Evolutionary conservation across 2,329 filamentous ascomycete species (phyloP), one percentile per base, ranked within the genome.

Genomic region (Trichophyton verrucosum): DNA sequence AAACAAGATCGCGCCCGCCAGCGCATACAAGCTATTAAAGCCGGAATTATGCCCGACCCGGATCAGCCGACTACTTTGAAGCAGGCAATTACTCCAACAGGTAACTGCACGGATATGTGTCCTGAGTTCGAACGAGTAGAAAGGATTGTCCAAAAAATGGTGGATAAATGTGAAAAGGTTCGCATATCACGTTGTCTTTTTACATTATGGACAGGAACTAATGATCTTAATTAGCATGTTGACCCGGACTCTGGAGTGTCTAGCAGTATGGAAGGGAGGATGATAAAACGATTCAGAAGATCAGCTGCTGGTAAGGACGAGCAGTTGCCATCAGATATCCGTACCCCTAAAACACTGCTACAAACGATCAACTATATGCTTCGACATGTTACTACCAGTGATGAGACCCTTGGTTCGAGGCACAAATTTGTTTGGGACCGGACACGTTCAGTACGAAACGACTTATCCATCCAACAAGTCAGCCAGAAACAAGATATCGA

Each of bases 391-490:
- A 71, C 86, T 60, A 76, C 75, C 46, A 78, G 81, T 30, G 70
- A 73, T 22, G 75, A 80, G 17, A 72, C 75, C 36, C 73, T 83
- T 58, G 77, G 74, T 1, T 69, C 76, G n/a, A 77, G 84, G 11
- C 81, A 86, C 66, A 79, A 80, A 63, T 86, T 85, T 69, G 78
- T 86, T 27, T 86, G 84, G 84, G 83, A 86, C 68, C 78, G 84
- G 17, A 85, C 83, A 38, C 78, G 84, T 55, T 83, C 82, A 3
- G 80, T 86, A 61, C 79, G 84, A 46, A 86, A 86, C 66, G 84
- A 86, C 68, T 82, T 86, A 58, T 82, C 82, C 1, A 84, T 85
- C 20, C 82, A 85, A 68, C 80, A 82, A 66, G 72, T 85, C 61
- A 80, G 78, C 6, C 80, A 79, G 63, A 70, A 74, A n/a, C 73